phyloP scores from a whole-genome alignment of 2,329 filamentous ascomycete genomes.

The Colletotrichum magnum region DNA sequence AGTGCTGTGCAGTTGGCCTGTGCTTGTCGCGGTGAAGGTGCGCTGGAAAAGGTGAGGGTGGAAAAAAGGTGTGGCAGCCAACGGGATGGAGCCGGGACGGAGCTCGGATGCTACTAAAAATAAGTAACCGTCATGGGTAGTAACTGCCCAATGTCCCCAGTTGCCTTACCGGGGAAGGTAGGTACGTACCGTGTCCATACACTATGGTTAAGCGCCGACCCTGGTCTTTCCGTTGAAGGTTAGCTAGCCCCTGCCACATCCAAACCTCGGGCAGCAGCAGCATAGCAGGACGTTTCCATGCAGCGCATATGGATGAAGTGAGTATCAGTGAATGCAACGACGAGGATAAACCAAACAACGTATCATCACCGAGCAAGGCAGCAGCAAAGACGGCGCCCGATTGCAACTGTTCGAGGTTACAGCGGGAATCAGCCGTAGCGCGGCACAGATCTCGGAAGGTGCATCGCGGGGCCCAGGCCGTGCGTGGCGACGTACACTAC shows the following conservation, averaged over 20 bases:
- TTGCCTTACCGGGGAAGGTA: background rate
- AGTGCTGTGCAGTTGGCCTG: too few relatives aligned
- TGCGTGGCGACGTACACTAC: background rate
- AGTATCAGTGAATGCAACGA: too few relatives aligned
- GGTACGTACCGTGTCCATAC: background rate
- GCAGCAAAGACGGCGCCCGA: too few relatives aligned
- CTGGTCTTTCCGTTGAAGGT: slow-evolving; percentile 24
- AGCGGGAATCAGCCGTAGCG: background rate
- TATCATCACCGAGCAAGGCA: too few relatives aligned
- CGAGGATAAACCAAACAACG: too few relatives aligned
- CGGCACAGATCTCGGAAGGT: background rate
- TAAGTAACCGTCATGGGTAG: slow-evolving; percentile 1
- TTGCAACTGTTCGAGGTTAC: too few relatives aligned
- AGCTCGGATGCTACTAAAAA: slow-evolving; percentile 33
- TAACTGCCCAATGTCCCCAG: background rate
- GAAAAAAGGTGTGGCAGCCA: slow-evolving; percentile 20
- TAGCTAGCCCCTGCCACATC: slow-evolving; percentile 19
- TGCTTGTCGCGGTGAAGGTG: too few relatives aligned
- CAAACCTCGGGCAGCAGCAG: too few relatives aligned
- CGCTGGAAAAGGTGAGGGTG: too few relatives aligned
- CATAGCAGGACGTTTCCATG: too few relatives aligned
- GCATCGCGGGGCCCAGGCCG: background rate
- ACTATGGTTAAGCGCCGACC: slow-evolving; percentile 36
- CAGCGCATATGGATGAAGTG: too few relatives aligned
- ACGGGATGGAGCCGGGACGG: slow-evolving; percentile 26